Evolutionary conservation across 306 rosid species (phyloP), one percentile per base, ranked within the genome.

Genomic region (Fragaria ananassa): DNA sequence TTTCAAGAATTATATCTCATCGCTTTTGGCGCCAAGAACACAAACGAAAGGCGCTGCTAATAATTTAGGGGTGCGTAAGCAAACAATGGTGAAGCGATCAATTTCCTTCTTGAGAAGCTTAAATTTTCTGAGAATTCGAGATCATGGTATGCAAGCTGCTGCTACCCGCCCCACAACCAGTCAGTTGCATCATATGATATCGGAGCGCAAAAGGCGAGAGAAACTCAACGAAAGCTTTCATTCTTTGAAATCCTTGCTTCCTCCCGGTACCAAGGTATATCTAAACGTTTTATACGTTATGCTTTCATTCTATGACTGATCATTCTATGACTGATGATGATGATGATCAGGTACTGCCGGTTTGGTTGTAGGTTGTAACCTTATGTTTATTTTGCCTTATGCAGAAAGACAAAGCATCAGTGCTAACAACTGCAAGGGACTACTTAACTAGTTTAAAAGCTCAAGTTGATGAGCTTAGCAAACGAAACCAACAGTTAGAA

Each of bases 371-470:
- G 14, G 67, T 29, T 61, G 67, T 61, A 31, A 61, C n/a, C 39
- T 29, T 27, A 54, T 45, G 29, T 29, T 18, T 45, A 21, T 15
- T 62, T 62, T 31, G 44, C 21, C 7, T 27, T 68, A 27, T 60
- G 76, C 66, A 93, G 98, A 94, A 90, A 87, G 97, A 94, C 79
- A 91, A 89, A 83, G 94, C 88, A 2, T 91, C 98, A 1, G 86
- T 94, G 65, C 91, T 94, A 3, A 83, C 79, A 79, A 68, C 86
- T 3, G 91, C 97, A 27, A 91, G 79, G 86, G 97, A 94, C 74
- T 83, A 80, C 71, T 51, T 94, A 83, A 81, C 77, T 6, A 79
- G 85, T 0, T 85, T 91, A 74, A 77, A 80, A 78, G 87, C 84
- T 53, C 89, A 85, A 83, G 81, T 85, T 19, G 88, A 81, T 4